phyloP scores from a whole-genome alignment of 352 stramenopile species.

The Phytophthora chlamydospora region DNA sequence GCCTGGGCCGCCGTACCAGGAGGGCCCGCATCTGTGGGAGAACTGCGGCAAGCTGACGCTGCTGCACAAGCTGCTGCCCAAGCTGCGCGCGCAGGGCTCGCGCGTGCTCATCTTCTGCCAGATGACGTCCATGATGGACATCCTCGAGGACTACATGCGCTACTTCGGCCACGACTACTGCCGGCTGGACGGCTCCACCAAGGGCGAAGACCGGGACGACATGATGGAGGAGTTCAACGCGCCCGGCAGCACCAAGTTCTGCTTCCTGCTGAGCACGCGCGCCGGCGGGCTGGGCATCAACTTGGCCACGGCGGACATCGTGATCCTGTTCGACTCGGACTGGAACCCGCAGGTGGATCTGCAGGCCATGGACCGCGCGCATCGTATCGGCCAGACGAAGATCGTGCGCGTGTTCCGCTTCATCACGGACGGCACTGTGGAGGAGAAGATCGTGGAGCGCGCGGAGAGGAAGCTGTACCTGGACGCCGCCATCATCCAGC shows the following conservation, averaged over 20 bases:
- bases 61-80: slow-evolving; percentile 93
- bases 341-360: slow-evolving; percentile 99
- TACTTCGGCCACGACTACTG: slow-evolving; percentile 88
- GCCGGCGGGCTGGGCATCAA: slow-evolving; percentile 98
- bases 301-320: slow-evolving; percentile 98
- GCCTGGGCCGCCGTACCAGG: slow-evolving; percentile 95
- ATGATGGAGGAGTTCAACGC: slow-evolving; percentile 99
- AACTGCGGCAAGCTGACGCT: slow-evolving; percentile 98
- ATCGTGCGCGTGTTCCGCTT: slow-evolving; percentile 98
- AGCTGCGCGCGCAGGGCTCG: slow-evolving; percentile 87
- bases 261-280: slow-evolving; percentile 97
- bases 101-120: slow-evolving; percentile 99
- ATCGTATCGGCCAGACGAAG: slow-evolving; percentile 99
- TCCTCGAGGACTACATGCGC: slow-evolving; percentile 99
- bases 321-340: slow-evolving; percentile 98
- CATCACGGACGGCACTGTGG: slow-evolving; percentile 97
- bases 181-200: slow-evolving; percentile 82
- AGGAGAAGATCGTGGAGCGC: slow-evolving; percentile 99
- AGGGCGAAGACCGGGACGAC: slow-evolving; percentile 84
- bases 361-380: slow-evolving; percentile 98
- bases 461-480: slow-evolving; percentile 98
- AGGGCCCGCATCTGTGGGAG: slow-evolving; percentile 98
- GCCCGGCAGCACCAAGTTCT: slow-evolving; percentile 96
- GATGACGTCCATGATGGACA: slow-evolving; percentile 99
- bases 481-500: slow-evolving; percentile 99